A percentile compares a stretch with the other conserved stretches of the same genome.
Conservation (phyloP, 352 stramenopile genomes). For the Albugo candida region DNA sequence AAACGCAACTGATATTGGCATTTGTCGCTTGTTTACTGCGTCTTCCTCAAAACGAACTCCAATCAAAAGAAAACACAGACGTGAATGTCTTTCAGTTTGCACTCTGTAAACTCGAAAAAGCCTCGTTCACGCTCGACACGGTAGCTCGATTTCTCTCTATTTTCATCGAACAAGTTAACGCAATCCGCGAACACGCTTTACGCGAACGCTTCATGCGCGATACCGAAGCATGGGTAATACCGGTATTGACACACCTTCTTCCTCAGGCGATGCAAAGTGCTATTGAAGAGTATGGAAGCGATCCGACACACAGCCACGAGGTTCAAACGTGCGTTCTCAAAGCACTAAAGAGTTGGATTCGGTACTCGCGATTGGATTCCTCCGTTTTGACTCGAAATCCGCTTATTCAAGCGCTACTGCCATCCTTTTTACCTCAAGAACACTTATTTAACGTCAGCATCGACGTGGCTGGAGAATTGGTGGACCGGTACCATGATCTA, state of each 20-base stretch:
- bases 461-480: constrained; percentile 64
- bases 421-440: constrained; percentile 31
- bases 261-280: constrained; percentile 59
- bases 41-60: constrained; percentile 21
- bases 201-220: constrained; percentile 37
- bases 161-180: constrained; percentile 37
- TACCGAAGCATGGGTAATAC: constrained; percentile 30
- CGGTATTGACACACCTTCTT: constrained; percentile 38
- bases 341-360: constrained; percentile 39
- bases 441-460: constrained; percentile 72
- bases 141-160: constrained; percentile 43
- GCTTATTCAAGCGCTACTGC: constrained; percentile 38
- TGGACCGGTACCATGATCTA: constrained; percentile 32
- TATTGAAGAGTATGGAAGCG: background rate
- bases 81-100: constrained; percentile 32
- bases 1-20: constrained; percentile 51
- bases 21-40: constrained; percentile 37
- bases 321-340: constrained; percentile 39
- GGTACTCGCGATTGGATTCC: constrained; percentile 22
- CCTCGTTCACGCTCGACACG: too few relatives aligned
- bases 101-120: constrained; percentile 20
- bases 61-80: constrained; percentile 1
- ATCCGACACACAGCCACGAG: constrained; percentile 8
- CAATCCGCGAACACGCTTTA: constrained; percentile 22
- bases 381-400: constrained; percentile 33